Evolutionary conservation across 2,329 filamentous ascomycete genomes (phyloP), one percentile per base, ranked within the genome.

Genomic region (Xylaria sp.): DNA sequence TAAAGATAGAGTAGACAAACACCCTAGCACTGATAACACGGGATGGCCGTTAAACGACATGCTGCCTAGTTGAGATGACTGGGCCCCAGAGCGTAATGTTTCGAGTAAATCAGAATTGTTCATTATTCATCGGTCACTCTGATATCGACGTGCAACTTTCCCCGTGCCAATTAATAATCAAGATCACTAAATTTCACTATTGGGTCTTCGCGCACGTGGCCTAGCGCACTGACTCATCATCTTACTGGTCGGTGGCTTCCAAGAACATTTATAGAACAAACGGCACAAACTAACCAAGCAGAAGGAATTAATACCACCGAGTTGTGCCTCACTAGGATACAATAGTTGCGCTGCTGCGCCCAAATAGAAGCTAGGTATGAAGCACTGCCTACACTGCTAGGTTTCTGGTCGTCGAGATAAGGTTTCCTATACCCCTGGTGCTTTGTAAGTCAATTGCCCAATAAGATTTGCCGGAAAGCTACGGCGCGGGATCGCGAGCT

Each of bases 341-440:
- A 51, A 51, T 48, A 20, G 23, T 34, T 39, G 20, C 50, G 34
- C n/a, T 52, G 44, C 54, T 67, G 55, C 60, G 65, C 59, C 65
- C 31, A 48, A 15, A 15, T 57, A 46, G 7, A 37, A n/a, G 50
- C 44, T 23, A 13, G 12, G 10, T 54, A 37, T 8, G 25, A 39
- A 55, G 60, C 59, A 59, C 48, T n/a, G 54, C 55, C 60, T 52
- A 44, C 18, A n/a, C n/a, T 20, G 1, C 8, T 28, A 3, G 28
- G 28, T 28, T 28, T 63, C 34, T 20, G 50, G 65, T 54, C 44
- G 67, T 69, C 50, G 37, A 51, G 46, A 69, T 66, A 69, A 44
- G 52, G 57, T 69, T 69, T 66, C 13, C 13, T 34, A 28, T 41
- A 34, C 3, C 12, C n/a, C 9, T 41, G 6, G 6, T 52, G 25